Conservation (phyloP, 257 asterid genomes). For the Nicotiana undulata region DNA sequence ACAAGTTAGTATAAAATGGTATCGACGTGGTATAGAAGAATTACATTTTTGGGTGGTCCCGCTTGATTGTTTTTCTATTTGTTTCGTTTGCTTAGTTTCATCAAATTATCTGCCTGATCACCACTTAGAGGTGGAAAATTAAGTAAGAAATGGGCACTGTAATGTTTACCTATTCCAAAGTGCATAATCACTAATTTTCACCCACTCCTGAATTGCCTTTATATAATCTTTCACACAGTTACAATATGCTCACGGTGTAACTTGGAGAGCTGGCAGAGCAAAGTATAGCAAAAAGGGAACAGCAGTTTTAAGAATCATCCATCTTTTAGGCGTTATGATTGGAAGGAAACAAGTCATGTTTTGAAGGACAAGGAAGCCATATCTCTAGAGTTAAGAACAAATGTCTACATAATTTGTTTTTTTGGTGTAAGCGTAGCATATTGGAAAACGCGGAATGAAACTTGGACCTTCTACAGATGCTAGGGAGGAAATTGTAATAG, state of each 20-base stretch:
- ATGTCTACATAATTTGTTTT: too few species aligned
- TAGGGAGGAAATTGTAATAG: too few species aligned
- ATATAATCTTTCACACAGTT: not conserved
- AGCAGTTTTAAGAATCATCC: too few species aligned
- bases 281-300: too few species aligned
- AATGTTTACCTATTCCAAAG: not conserved
- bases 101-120: not conserved
- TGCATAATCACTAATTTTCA: not conserved
- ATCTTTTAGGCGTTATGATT: too few species aligned
- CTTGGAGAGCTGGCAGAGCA: not conserved
- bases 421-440: too few species aligned
- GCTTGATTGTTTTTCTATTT: not conserved
- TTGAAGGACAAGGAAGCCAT: too few species aligned
- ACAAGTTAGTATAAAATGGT: not conserved
- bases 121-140: not conserved
- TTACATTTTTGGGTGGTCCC: too few species aligned
- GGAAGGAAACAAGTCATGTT: too few species aligned
- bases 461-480: too few species aligned
- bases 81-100: not conserved
- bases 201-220: not conserved
- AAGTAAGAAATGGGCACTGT: not conserved
- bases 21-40: not conserved
- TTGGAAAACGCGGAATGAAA: too few species aligned
- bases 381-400: too few species aligned
- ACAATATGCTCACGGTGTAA: not conserved